Evolutionary conservation across 768 basidiomycete species (phyloP), one percentile per base, ranked within the genome.

Genomic region (Mycena venus): DNA sequence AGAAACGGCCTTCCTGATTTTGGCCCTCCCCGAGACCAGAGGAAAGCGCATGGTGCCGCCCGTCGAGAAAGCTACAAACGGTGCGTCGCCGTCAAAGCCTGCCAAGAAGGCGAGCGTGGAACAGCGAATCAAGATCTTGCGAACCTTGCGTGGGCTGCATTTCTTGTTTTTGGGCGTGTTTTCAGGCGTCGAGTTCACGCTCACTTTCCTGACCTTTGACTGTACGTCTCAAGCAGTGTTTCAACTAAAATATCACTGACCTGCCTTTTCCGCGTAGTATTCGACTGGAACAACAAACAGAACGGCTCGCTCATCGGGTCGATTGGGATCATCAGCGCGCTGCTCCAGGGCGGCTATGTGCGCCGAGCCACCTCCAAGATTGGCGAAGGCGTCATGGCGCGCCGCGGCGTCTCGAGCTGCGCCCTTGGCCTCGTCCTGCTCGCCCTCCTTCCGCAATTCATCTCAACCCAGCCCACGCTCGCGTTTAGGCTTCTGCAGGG

Each of bases 101-200:
- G 69, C 73, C 10, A 79, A 74, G 59, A 80, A 82, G 73, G 81
- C 78, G 21, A 85, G 81, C 40, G 79, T 83, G 17, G 85, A 90
- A 77, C 84, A 90, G 67, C 90, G 95, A 38, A 83, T 96, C 66
- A 73, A 80, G 27, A 80, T 88, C 29, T 89, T 99, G 62, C 87
- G 85, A 76, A 81, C 86, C 11, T 86, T 97, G 53, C 91, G 93
- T 44, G 83, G 85, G 53, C 82, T 95, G 19, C 97, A 99, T 81
- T 94, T 96, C 81, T 82, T 92, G 56, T 99, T 99, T 86, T 85
- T 99, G 72, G 90, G 93, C 64, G 81, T 98, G 61, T 99, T 99
- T 83, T 97, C 97, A 2, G 98, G 97, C 15, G 91, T 98, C 61
- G 98, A 99, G 81, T 99, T 99, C 83, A 99, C 98, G 0, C 87